Evolutionary conservation across 805 yeast species (phyloP), one percentile per base, ranked within the genome.

Genomic region (Scheffersomyces ergatensis): DNA sequence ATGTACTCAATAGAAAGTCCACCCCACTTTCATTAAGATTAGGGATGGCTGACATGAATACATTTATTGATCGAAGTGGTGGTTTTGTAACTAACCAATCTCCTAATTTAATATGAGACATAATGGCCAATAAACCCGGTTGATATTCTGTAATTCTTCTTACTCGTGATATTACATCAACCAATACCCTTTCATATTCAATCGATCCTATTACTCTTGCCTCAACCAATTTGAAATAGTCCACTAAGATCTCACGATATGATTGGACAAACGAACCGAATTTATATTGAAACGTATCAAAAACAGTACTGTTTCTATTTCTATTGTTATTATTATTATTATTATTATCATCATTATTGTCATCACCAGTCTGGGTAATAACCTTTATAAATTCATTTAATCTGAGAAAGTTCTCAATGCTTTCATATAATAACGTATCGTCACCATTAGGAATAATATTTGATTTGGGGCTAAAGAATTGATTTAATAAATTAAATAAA

Each of bases 161-260:
- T 38, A 89, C 63, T 43, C 80, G 72, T 0, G 89, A 79, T 67
- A 86, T 77, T 7, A 82, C 64, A 43, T 85, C 92, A n/a, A 83
- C 82, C 0, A 87, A 82, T 13, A 80, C 72, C 51, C 82, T 89
- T 33, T 85, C 75, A 34, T 88, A 78, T 38, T 86, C 85, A 49
- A 75, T 77, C 46, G 88, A 96, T 35, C 29, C 19, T 15, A 26
- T 24, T 4, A 23, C 11, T 34, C 78, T 67, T 3, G 55, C 53
- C 34, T 80, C 86, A 23, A 86, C 80, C 44, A 71, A 75, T 34
- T 63, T 63, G 42, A 88, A 69, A 36, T 80, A 71, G 40, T 80
- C 86, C 38, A 61, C 59, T 53, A 85, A 80, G n/a, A 82, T 62
- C 5, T 55, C 46, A 32, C 59, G 62, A 13, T 62, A 51, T 25